A percentile compares a stretch with the other conserved stretches of the same genome.
These are phyloP conservation scores for Fennellomyces sp. DNA, from an alignment of 371 early-diverging fungal genomes.

Conservation along the genomic window DNA sequence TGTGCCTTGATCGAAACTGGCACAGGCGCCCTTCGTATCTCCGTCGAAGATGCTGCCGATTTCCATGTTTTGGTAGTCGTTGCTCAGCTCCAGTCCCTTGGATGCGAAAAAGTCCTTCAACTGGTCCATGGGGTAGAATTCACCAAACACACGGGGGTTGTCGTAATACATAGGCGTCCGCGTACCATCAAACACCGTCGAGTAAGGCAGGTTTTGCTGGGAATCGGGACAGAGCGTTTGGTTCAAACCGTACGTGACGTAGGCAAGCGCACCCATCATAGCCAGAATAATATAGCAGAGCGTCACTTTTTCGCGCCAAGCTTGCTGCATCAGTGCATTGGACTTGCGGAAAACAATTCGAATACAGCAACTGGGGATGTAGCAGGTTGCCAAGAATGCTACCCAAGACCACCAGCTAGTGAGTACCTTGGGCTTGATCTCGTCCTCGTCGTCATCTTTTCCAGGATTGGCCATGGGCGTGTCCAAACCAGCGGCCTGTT, in stretches of 20 bases:
- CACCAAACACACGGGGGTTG: conserved; percentile 52
- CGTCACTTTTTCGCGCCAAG: conserved; percentile 76
- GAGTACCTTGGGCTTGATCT: conserved; percentile 50
- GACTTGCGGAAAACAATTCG: conserved; percentile 48
- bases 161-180: conserved; percentile 39
- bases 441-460: conserved; percentile 25
- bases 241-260: conserved; percentile 70
- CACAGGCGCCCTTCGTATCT: conserved; percentile 37
- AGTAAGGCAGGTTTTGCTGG: conserved; percentile 29
- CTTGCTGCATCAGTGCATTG: conserved; percentile 56
- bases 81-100: conserved; percentile 44
- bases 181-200: conserved; percentile 19
- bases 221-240: conserved; percentile 51
- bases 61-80: conserved; percentile 54
- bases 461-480: conserved; percentile 10
- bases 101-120: conserved; percentile 39
- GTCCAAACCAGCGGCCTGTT: conserved; percentile 26
- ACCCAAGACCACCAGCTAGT: conserved; percentile 56
- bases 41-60: conserved; percentile 54
- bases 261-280: conserved; percentile 69
- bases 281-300: conserved; percentile 68
- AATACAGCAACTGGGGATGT: conserved; percentile 55
- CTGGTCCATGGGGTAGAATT: conserved; percentile 39
- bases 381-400: conserved; percentile 59
- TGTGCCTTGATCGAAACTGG: conserved; percentile 22